Evolutionary conservation across 2,329 filamentous ascomycete genomes (phyloP), one percentile per base, ranked within the genome.

Genomic region (Sporothrix luriei): DNA sequence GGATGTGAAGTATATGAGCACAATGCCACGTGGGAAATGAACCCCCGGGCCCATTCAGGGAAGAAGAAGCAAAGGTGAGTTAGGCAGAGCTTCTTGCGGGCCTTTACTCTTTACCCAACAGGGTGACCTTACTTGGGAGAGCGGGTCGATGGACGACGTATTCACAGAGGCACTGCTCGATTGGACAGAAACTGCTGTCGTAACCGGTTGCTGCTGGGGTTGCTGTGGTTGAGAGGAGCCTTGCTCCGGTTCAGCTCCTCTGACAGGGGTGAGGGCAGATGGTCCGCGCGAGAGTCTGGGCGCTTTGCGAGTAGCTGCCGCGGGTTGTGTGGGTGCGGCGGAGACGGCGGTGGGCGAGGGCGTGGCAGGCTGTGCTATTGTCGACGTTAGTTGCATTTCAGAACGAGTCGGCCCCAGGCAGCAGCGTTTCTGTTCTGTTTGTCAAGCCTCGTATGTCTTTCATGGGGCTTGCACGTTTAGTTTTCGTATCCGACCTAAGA

Each of bases 61-160:
- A n/a, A 14, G 3, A 55, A 29, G 13, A 13, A 13, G 43, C 57
- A 24, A 26, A n/a, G 38, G 13, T 26, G 38, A 6, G 13, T 26
- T 46, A 26, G 57, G 57, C 57, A 62, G 38, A 46, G 38, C 57
- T 46, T n/a, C 19, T 46, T 16, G 21, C n/a, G 38, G 26, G 38
- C 55, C 55, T 43, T 61, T n/a, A 5, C 19, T 21, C 11, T n/a
- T 38, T 2, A 55, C n/a, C 21, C 54, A 19, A 38, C 16, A n/a
- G 29, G 3, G 29, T 9, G 16, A n/a, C 13, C 43, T 19, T 71
- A 78, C 76, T 70, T 77, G 76, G 1, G 76, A 77, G 24, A 78
- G 71, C 4, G 76, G 76, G 67, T 78, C 76, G 57, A 77, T 76
- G 57, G 72, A 73, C 2, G 72, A 73, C 4, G 74, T 51, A 40